Evolutionary conservation across 805 yeast species (phyloP), one percentile per base, ranked within the genome.

Genomic region (Starmera amethionina): DNA sequence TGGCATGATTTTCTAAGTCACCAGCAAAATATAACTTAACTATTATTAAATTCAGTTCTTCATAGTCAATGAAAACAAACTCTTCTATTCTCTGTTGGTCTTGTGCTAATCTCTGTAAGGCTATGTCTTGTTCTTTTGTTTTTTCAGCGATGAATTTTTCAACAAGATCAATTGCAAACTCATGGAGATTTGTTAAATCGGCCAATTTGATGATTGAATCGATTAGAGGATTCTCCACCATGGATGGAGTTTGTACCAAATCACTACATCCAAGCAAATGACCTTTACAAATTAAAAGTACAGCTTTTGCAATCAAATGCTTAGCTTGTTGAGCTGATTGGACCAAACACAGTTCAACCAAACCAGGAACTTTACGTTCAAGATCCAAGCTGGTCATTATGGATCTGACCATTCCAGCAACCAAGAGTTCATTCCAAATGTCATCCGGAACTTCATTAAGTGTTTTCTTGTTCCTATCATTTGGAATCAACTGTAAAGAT

Each of bases 171-270:
- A 75, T 58, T 0, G 82, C 62, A 32, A 48, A 54, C 6, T 63
- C 53, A 47, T 54, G 56, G 46, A 75, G 42, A 42, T 56, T 52
- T 43, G 73, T 58, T 44, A 74, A 31, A 18, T 59, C 56, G 11
- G 63, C 47, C 8, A 77, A 46, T 37, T 72, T 60, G 46, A 81
- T 55, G 41, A 87, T 75, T 0, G 89, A 79, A 55, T 84, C 89
- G 16, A 84, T 79, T 42, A 87, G 66, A 56, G 74, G 77, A 58
- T 87, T 87, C 45, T 75, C 70, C 19, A 73, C 64, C 22, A 70
- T 50, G 1, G 82, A 72, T 2, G 96, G 80, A 42, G 72, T 74
- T 46, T 86, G 93, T 19, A 77, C 71, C 36, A 75, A 78, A 15
- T 79, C 70, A 5, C 65, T 66, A 37, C 81, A 73, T 5, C 96